Conservation (phyloP, 176 grass and related monocot species). For the Poa pratensis region DNA sequence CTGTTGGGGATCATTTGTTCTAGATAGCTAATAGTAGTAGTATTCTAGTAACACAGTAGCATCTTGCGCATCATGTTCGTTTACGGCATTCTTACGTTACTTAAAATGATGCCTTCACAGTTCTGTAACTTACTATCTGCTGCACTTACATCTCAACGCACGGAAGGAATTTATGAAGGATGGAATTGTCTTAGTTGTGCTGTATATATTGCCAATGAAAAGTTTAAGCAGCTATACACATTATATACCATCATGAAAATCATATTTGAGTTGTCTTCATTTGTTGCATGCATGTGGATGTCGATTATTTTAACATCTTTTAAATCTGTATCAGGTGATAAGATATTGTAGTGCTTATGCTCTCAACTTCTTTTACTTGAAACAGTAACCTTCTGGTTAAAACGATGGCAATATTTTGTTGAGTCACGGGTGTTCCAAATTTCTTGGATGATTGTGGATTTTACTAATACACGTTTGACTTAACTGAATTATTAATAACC, state of each 20-base stretch:
- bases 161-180: neutral
- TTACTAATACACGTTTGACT: neutral
- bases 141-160: neutral
- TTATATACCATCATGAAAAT: neutral
- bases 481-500: neutral
- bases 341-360: neutral
- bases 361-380: slow-evolving; percentile 12
- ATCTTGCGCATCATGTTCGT: slow-evolving; percentile 28
- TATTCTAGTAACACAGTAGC: neutral
- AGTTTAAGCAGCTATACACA: neutral
- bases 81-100: neutral
- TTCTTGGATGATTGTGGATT: neutral
- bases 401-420: neutral
- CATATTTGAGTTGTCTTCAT: neutral
- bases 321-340: neutral
- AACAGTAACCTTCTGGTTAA: neutral
- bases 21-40: slow-evolving; percentile 2
- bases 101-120: neutral
- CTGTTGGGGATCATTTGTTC: neutral
- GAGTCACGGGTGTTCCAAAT: neutral
- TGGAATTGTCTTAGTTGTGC: neutral
- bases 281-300: neutral
- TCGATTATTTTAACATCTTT: neutral
- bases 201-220: neutral
- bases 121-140: neutral